Base-by-base conservation (phyloP, 1,139 yeast species). In the Groenewaldozyma sp. region DNA sequence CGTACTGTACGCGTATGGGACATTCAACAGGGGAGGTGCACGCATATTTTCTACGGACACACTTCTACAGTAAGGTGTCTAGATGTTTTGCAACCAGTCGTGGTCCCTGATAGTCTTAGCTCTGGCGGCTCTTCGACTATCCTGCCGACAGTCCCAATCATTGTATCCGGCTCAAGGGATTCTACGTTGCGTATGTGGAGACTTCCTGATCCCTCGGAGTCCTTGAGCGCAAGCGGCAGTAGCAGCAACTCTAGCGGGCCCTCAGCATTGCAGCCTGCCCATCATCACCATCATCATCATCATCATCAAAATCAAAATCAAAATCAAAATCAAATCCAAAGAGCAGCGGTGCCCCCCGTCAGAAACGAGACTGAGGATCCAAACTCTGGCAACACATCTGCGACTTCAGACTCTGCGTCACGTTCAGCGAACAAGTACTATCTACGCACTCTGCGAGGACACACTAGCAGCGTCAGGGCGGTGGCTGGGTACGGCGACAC, bases 1-100 rank as follows among this genome's bases (percentile, higher is more conserved):
- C 72, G 95, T 50, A 79, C 94, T 0, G 94, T 88, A 5, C 70
- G 96, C 43, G 78, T 88, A 3, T 88, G 97, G 97, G 84, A 87
- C 58, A 75, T 86, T 48, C 67, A 68, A 36, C 74, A 79, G 17
- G 87, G 82, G 1, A 69, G 67, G 49, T 83, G 94, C 57, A 82
- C 95, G 0, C 95, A 87, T 59, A 74, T 87, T 1, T 84, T 88
- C 58, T 73, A 78, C 43, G 97, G 95, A 1, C 97, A 87, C 54
- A 82, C 94, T 0, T 84, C 95, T 0, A 87, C 96, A 0, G 95
- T 88, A 16, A 71, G 97, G 54, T 88, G 95, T 57, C 67, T 87
- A 52, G 95, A 88, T 49, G 82, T 87, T 39, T 70, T 87, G 26
- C 79, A 77, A 49, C 91, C 91, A 0, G 71, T 68, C 14, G 48